phyloP scores from a whole-genome alignment of 495 filamentous ascomycete genomes.

The Penicillium bialowiezense region DNA sequence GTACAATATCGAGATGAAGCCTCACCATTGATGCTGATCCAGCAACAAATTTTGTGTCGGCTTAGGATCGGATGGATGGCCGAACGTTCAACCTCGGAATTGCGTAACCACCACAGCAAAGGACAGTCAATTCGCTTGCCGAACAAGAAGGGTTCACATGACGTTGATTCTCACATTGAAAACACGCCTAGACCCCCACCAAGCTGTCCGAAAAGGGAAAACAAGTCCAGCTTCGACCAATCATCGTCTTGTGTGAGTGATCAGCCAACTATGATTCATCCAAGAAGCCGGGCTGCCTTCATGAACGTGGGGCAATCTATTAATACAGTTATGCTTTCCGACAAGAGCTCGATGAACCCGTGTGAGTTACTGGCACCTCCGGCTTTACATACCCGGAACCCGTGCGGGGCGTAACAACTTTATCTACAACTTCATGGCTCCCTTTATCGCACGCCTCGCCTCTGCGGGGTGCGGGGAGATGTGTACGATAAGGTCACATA shows the following conservation, averaged over 20 bases:
- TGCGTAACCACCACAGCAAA: too few relatives aligned
- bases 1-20: too few relatives aligned
- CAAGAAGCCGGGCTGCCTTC: background rate
- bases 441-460: background rate
- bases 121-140: too few relatives aligned
- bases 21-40: too few relatives aligned
- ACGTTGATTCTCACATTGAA: background rate
- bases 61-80: too few relatives aligned
- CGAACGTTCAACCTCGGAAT: too few relatives aligned
- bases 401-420: slow-evolving; percentile 5
- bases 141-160: too few relatives aligned
- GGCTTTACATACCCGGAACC: slow-evolving; percentile 8
- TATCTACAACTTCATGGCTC: background rate
- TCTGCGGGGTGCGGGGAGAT: slow-evolving; percentile 3
- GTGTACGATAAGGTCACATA: background rate
- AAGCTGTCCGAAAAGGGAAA: slow-evolving; percentile 1
- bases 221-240: background rate
- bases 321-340: too few relatives aligned
- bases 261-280: background rate
- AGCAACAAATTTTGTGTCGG: too few relatives aligned
- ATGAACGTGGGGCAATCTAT: background rate
- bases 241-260: background rate
- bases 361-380: background rate
- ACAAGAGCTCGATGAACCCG: background rate
- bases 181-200: background rate